These are phyloP conservation scores for Avena insularis DNA, from an alignment of 176 grass and related monocot genomes.

Conservation along the genomic window DNA sequence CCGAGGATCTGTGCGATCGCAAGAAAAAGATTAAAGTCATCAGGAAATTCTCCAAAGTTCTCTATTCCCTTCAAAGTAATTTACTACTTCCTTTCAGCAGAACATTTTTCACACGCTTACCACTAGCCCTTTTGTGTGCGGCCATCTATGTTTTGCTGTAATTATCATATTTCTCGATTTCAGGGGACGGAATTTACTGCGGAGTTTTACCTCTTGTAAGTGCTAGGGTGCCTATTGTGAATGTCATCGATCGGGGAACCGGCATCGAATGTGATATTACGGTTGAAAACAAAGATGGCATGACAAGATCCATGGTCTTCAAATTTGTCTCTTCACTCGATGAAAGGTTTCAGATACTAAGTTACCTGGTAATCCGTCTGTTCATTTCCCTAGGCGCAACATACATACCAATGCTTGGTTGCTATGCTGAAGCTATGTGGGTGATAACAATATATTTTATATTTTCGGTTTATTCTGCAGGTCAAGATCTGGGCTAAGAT, in stretches of 20 bases:
- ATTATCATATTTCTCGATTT: background rate
- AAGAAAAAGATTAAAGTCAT: constrained; percentile 64
- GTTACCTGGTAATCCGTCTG: constrained; percentile 70
- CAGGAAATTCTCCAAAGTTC: constrained; percentile 64
- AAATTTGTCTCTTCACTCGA: constrained; percentile 74
- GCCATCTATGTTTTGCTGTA: constrained; percentile 2
- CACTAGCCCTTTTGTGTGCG: background rate
- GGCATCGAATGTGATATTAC: constrained; percentile 85
- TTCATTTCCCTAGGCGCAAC: background rate
- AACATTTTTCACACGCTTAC: constrained; percentile 15
- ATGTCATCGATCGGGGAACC: constrained; percentile 70
- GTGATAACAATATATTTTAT: constrained; percentile 18
- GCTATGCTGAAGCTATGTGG: background rate
- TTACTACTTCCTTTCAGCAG: constrained; percentile 23
- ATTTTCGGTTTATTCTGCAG: constrained; percentile 47
- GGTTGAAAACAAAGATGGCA: constrained; percentile 94
- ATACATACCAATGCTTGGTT: constrained; percentile 16
- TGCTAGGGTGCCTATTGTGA: constrained; percentile 88
- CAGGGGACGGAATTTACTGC: constrained; percentile 63
- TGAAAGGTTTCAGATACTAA: constrained; percentile 88
- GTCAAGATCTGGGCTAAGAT: constrained; percentile 84
- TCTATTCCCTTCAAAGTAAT: constrained; percentile 85
- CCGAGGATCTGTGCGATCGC: constrained; percentile 44
- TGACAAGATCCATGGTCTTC: constrained; percentile 77
- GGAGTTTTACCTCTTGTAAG: constrained; percentile 70